Percentiles rank a stretch among this genome's conserved stretches.
Evolutionary conservation across 805 yeast genomes (phyloP).

Genomic region (Saccharomycopsis sp.): DNA sequence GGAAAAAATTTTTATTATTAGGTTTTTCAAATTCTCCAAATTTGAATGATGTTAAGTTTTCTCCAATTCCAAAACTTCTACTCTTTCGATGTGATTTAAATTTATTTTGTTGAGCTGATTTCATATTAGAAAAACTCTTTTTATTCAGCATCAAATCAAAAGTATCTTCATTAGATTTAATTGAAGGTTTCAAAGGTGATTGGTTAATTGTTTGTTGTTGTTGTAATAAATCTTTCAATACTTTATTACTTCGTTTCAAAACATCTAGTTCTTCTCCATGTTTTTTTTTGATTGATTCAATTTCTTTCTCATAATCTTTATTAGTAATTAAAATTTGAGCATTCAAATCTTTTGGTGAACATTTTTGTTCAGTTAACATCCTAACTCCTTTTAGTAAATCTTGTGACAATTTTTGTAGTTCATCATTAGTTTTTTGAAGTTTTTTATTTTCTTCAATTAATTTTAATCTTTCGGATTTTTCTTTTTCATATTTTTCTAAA

Average conservation of each 20-base stretch:
- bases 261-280: slow-evolving; percentile 5
- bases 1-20: background rate
- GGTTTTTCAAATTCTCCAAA: slow-evolving; percentile 1
- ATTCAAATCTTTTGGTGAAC: too few relatives aligned
- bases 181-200: background rate
- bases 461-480: background rate
- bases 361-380: background rate
- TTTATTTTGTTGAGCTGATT: slow-evolving; percentile 9
- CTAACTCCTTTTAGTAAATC: slow-evolving; percentile 1
- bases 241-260: slow-evolving; percentile 11
- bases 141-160: background rate
- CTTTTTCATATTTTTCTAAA: background rate
- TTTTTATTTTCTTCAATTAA: slow-evolving; percentile 4
- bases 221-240: slow-evolving; percentile 11
- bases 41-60: slow-evolving; percentile 5
- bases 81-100: slow-evolving; percentile 13
- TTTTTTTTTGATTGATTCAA: background rate
- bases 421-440: slow-evolving; percentile 1
- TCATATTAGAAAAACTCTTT: slow-evolving; percentile 4
- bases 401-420: slow-evolving; percentile 1
- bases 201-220: background rate
- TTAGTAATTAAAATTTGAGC: too few relatives aligned
- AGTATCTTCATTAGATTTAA: background rate
- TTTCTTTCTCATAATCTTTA: too few relatives aligned
- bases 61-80: slow-evolving; percentile 16